These are phyloP conservation scores for Saksenaea oblongispora DNA, from an alignment of 371 early-diverging fungal genomes.

Conservation along the genomic window DNA sequence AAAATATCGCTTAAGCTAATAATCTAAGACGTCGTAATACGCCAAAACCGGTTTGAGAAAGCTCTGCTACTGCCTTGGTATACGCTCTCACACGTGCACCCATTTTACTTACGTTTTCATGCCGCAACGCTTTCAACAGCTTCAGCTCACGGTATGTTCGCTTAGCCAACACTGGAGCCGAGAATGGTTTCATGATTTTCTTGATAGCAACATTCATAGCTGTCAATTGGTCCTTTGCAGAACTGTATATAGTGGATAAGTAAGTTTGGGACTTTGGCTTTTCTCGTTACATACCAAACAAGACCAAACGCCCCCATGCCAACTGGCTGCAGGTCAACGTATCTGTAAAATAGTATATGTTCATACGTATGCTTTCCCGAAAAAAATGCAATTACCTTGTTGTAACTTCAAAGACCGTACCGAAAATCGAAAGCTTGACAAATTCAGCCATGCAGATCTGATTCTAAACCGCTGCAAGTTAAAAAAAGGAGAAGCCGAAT, in stretches of 20 bases:
- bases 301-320: conserved; percentile 98
- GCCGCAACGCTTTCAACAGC: conserved; percentile 85
- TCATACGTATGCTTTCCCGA: not conserved
- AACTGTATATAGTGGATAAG: conserved; percentile 50
- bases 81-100: not conserved
- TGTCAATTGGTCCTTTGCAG: conserved; percentile 84
- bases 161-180: conserved; percentile 89
- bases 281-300: conserved; percentile 74
- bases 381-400: conserved; percentile 59
- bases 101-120: conserved; percentile 72
- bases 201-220: conserved; percentile 90
- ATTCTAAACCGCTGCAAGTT: not conserved
- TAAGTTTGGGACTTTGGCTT: not conserved
- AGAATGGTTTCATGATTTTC: conserved; percentile 94
- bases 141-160: conserved; percentile 93
- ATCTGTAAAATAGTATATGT: conserved; percentile 47
- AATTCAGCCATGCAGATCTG: conserved; percentile 72
- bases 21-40: conserved; percentile 49
- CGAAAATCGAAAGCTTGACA: conserved; percentile 85
- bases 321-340: conserved; percentile 91
- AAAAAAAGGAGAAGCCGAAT: not conserved
- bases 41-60: not conserved
- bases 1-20: conserved; percentile 88
- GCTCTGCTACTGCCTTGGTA: not conserved
- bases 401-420: conserved; percentile 92